These are phyloP conservation scores for Fusarium ambrosium DNA, from an alignment of 2,329 filamentous ascomycete species.

Conservation along the genomic window DNA sequence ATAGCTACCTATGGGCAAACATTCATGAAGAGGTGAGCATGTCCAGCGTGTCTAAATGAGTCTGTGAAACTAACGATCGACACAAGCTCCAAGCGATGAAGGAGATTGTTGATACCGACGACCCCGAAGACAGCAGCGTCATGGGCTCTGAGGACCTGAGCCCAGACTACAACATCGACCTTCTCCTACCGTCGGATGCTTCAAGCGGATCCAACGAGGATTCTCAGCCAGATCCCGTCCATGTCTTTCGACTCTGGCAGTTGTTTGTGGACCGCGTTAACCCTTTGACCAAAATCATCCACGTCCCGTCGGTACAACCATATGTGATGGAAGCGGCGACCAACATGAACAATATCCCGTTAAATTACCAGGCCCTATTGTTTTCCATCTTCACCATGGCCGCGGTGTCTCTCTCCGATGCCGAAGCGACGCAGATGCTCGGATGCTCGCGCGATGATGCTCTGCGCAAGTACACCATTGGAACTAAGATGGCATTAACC, in stretches of 20 bases:
- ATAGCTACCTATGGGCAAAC: constrained; percentile 67
- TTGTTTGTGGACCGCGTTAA: constrained; percentile 81
- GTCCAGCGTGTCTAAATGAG: neutral
- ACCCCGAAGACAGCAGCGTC: constrained; percentile 62
- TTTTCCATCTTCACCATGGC: constrained; percentile 77
- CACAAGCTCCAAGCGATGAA: constrained; percentile 69
- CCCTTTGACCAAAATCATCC: constrained; percentile 78
- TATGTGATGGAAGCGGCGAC: constrained; percentile 73
- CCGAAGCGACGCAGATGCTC: constrained; percentile 68
- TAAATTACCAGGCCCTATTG: constrained; percentile 71
- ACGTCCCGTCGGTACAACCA: constrained; percentile 77
- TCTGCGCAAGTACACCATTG: constrained; percentile 65
- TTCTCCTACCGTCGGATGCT: constrained; percentile 61
- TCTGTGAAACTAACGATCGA: constrained; percentile 8
- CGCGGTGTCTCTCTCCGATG: constrained; percentile 65
- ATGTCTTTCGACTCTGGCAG: constrained; percentile 81
- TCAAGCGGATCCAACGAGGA: constrained; percentile 58
- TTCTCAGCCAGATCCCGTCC: constrained; percentile 74
- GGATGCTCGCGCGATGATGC: constrained; percentile 64
- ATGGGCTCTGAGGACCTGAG: constrained; percentile 64
- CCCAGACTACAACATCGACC: constrained; percentile 66
- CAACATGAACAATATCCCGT: constrained; percentile 66
- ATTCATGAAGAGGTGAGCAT: constrained; percentile 68
- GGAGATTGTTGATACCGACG: constrained; percentile 66
- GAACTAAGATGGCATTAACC: constrained; percentile 64